These are phyloP conservation scores for Elaeagnus macrophylla DNA, from an alignment of 306 rosid genomes.

Conservation along the genomic window DNA sequence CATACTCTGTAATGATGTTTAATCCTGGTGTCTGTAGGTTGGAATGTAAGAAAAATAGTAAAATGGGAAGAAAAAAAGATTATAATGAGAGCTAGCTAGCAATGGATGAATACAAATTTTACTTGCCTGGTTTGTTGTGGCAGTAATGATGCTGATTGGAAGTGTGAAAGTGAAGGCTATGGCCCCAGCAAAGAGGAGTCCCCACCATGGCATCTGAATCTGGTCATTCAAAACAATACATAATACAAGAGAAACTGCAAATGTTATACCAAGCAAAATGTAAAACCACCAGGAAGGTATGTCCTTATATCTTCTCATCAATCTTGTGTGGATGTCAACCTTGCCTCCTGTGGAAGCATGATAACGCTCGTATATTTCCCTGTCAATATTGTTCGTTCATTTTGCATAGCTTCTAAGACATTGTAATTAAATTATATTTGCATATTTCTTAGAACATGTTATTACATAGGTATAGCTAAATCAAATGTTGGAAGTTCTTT, in stretches of 20 bases:
- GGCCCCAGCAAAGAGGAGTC: slow-evolving; percentile 56
- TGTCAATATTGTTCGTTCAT: slow-evolving; percentile 28
- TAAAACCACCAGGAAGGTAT: slow-evolving; percentile 90
- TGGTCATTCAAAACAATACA: slow-evolving; percentile 62
- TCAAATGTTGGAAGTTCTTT: not conserved
- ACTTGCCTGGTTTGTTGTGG: slow-evolving; percentile 81
- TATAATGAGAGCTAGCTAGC: not conserved
- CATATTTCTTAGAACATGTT: too few species aligned
- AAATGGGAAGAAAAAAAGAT: not conserved
- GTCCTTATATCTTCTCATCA: slow-evolving; percentile 71
- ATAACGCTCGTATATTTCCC: slow-evolving; percentile 67
- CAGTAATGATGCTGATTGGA: slow-evolving; percentile 79
- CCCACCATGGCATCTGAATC: slow-evolving; percentile 94
- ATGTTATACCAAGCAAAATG: slow-evolving; percentile 34
- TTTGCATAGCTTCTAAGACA: not conserved
- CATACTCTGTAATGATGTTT: slow-evolving; percentile 72
- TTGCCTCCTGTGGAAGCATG: slow-evolving; percentile 48
- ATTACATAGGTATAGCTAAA: not conserved
- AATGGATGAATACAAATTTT: not conserved
- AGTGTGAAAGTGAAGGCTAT: slow-evolving; percentile 68
- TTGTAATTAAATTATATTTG: too few species aligned
- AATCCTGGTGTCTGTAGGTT: slow-evolving; percentile 57
- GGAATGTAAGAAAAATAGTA: not conserved
- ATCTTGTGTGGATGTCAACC: slow-evolving; percentile 68
- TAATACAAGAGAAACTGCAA: slow-evolving; percentile 46